Evolutionary conservation across 805 yeast species (phyloP).

Genomic region (Torulaspora delbrueckii): DNA sequence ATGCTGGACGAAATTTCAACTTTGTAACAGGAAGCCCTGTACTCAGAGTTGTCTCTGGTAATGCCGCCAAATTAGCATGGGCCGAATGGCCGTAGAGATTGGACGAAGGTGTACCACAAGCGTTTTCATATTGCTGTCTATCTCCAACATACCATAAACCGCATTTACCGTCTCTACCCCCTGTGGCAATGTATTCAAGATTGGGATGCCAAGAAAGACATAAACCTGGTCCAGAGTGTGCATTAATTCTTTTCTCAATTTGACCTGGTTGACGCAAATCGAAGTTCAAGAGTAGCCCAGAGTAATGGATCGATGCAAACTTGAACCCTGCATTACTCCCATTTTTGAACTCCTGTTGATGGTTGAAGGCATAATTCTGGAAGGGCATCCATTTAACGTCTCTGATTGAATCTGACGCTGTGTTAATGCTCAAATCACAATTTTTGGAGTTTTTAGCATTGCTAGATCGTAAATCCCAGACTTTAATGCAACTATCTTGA

Average conservation of each 20-base stretch:
- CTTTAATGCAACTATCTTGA: constrained; percentile 71
- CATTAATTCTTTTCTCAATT: constrained; percentile 69
- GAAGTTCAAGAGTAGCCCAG: constrained; percentile 82
- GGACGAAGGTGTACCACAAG: neutral
- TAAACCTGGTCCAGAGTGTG: constrained; percentile 89
- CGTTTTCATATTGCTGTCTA: constrained; percentile 5
- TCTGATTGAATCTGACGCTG: constrained; percentile 67
- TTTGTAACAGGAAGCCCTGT: constrained; percentile 77
- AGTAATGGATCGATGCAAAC: constrained; percentile 78
- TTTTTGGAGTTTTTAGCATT: constrained; percentile 30
- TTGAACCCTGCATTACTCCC: constrained; percentile 36
- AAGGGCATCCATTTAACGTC: constrained; percentile 50
- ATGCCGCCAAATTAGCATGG: constrained; percentile 41
- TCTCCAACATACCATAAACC: constrained; percentile 36
- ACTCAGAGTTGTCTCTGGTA: constrained; percentile 67
- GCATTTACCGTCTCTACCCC: constrained; percentile 76
- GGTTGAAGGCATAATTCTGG: constrained; percentile 30
- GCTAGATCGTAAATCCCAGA: constrained; percentile 64
- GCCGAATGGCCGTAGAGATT: constrained; percentile 13
- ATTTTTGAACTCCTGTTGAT: constrained; percentile 35
- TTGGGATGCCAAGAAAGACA: constrained; percentile 87
- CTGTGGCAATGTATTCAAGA: constrained; percentile 74
- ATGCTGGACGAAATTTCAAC: constrained; percentile 32
- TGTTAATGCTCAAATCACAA: constrained; percentile 34
- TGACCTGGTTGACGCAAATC: constrained; percentile 67